phyloP scores from a whole-genome alignment of 2,329 filamentous ascomycete genomes.

The Nothopassalora personata region DNA sequence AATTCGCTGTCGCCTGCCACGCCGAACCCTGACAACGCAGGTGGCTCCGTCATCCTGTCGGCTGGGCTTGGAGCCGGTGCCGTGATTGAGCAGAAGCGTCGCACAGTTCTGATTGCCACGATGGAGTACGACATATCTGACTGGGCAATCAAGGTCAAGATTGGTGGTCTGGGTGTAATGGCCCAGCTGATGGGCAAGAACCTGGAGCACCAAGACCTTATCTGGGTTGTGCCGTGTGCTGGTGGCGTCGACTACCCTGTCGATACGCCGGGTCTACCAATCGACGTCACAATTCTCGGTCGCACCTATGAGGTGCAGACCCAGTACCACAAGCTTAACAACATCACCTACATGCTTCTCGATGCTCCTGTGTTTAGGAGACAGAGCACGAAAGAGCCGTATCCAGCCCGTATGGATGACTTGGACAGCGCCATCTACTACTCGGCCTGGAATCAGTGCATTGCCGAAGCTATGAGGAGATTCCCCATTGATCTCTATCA shows the following conservation, averaged over 20 bases:
- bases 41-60: slow-evolving; percentile 21
- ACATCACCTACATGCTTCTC: slow-evolving; percentile 64
- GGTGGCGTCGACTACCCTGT: slow-evolving; percentile 60
- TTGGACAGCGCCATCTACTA: slow-evolving; percentile 64
- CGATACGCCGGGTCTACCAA: slow-evolving; percentile 55
- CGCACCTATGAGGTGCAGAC: slow-evolving; percentile 57
- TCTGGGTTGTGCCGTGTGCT: slow-evolving; percentile 52
- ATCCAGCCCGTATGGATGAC: slow-evolving; percentile 65
- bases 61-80: slow-evolving; percentile 22
- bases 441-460: slow-evolving; percentile 66
- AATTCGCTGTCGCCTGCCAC: slow-evolving; percentile 9
- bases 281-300: slow-evolving; percentile 58
- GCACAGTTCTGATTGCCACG: slow-evolving; percentile 62
- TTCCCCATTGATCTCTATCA: slow-evolving; percentile 62
- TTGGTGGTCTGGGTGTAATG: slow-evolving; percentile 66
- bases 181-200: slow-evolving; percentile 64
- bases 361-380: slow-evolving; percentile 63
- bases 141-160: slow-evolving; percentile 66
- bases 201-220: slow-evolving; percentile 58
- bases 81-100: slow-evolving; percentile 27
- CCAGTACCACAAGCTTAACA: slow-evolving; percentile 58
- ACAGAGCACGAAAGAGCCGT: slow-evolving; percentile 58
- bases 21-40: slow-evolving; percentile 11
- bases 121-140: slow-evolving; percentile 70
- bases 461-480: slow-evolving; percentile 57